A percentile compares a stretch with the other conserved stretches of the same genome.
Conservation (phyloP, 805 yeast species). For the Ogataea pilisensis region DNA sequence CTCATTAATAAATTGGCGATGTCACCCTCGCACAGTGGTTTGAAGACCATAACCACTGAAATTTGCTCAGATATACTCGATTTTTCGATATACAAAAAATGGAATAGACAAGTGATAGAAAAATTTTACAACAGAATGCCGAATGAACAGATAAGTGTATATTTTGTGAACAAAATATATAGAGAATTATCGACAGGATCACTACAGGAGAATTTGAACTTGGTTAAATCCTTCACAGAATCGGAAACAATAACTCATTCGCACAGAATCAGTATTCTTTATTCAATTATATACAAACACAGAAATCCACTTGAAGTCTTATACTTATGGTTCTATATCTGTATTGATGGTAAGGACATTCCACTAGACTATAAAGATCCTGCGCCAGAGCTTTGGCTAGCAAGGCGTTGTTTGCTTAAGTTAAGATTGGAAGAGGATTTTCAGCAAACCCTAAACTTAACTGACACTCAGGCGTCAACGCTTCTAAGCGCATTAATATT, state of each 20-base stretch:
- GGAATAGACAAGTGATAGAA: slow-evolving; percentile 1
- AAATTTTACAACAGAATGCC: slow-evolving; percentile 1
- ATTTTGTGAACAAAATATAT: slow-evolving; percentile 6
- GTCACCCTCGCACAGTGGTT: no score
- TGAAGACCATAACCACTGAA: slow-evolving; percentile 2
- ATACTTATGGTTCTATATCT: background rate
- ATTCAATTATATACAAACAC: background rate
- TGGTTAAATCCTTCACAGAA: background rate
- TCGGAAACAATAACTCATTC: background rate
- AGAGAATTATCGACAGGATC: slow-evolving; percentile 1
- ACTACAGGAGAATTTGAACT: slow-evolving; percentile 2
- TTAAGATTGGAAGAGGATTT: slow-evolving; percentile 9
- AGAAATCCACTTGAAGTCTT: background rate
- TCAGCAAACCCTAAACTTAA: slow-evolving; percentile 4
- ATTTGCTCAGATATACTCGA: slow-evolving; percentile 5
- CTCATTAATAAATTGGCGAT: background rate
- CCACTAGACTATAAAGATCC: slow-evolving; percentile 4
- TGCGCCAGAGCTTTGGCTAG: slow-evolving; percentile 6
- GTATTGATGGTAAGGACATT: background rate
- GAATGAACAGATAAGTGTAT: slow-evolving; percentile 2
- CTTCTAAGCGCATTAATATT: slow-evolving; percentile 19
- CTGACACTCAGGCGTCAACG: slow-evolving; percentile 2
- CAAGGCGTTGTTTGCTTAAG: background rate
- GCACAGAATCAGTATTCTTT: background rate
- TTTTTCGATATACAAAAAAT: background rate